Conservation (phyloP, 1,284 basidiomycete genomes). For the Apiotrichum mycotoxinovorans region DNA sequence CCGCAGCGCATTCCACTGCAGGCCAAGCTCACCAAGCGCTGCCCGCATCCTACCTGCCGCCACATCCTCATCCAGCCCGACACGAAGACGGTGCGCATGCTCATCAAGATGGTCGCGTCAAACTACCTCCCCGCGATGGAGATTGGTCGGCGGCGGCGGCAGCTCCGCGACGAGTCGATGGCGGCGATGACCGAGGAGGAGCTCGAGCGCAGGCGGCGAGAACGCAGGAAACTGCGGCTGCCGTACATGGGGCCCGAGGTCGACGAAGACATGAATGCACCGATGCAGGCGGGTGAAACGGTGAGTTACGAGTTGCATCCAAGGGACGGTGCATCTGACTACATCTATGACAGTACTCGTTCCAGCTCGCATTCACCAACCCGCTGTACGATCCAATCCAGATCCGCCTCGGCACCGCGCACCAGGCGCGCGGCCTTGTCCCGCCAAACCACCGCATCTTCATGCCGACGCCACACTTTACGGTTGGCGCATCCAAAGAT, state of each 20-base stretch:
- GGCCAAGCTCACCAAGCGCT: constrained; percentile 91
- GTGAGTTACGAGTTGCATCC: constrained; percentile 15
- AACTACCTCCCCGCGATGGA: constrained; percentile 88
- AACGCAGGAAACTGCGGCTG: constrained; percentile 5
- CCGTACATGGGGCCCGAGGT: constrained; percentile 9
- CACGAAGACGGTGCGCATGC: constrained; percentile 89
- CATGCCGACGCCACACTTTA: constrained; percentile 69
- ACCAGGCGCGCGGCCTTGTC: constrained; percentile 54
- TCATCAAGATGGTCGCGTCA: constrained; percentile 92
- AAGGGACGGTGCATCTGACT: not conserved
- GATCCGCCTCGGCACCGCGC: constrained; percentile 63
- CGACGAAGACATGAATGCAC: constrained; percentile 33
- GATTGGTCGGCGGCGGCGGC: constrained; percentile 53
- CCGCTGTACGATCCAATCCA: constrained; percentile 91
- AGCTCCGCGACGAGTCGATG: constrained; percentile 16
- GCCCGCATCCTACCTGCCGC: constrained; percentile 69
- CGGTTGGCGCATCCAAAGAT: constrained; percentile 82
- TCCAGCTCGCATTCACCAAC: constrained; percentile 84
- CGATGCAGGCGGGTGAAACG: constrained; percentile 31
- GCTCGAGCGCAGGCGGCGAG: constrained; percentile 5
- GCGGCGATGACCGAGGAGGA: constrained; percentile 9
- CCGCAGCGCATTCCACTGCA: constrained; percentile 85
- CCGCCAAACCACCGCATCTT: constrained; percentile 52
- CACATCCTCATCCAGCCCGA: constrained; percentile 98
- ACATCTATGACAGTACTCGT: constrained; percentile 58